phyloP scores from a whole-genome alignment of 495 filamentous ascomycete genomes.

The Trypethelium eluteriae region DNA sequence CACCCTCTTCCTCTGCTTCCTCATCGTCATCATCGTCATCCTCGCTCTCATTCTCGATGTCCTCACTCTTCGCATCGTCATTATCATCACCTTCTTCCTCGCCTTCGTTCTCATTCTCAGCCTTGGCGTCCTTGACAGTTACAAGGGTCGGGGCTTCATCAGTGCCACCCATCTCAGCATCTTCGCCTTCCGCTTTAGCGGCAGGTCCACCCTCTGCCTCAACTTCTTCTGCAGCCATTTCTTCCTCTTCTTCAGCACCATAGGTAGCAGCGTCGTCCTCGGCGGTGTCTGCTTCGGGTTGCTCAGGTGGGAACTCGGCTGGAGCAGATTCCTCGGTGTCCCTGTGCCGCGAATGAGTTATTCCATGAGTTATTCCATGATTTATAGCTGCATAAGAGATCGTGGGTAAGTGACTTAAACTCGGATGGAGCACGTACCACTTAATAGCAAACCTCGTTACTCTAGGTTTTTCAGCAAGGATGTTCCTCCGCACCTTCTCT shows the following conservation, averaged over 20 bases:
- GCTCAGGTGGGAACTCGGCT: slow-evolving; percentile 91
- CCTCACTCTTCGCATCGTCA: slow-evolving; percentile 87
- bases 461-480: slow-evolving; percentile 92
- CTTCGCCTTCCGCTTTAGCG: slow-evolving; percentile 44
- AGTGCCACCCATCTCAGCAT: slow-evolving; percentile 76
- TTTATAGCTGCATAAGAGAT: too few relatives aligned
- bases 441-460: slow-evolving; percentile 99
- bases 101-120: slow-evolving; percentile 13
- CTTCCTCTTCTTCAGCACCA: slow-evolving; percentile 74
- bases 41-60: slow-evolving; percentile 87
- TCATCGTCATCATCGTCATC: slow-evolving; percentile 82
- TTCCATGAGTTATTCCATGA: background rate
- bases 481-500: slow-evolving; percentile 82
- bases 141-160: slow-evolving; percentile 40
- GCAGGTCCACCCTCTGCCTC: slow-evolving; percentile 44
- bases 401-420: background rate
- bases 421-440: slow-evolving; percentile 54
- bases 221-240: slow-evolving; percentile 51
- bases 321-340: slow-evolving; percentile 94
- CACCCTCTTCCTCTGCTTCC: slow-evolving; percentile 60
- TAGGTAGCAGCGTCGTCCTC: slow-evolving; percentile 81
- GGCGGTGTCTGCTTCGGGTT: slow-evolving; percentile 82
- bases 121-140: slow-evolving; percentile 43
- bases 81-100: slow-evolving; percentile 66
- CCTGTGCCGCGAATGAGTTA: slow-evolving; percentile 44